phyloP scores from a whole-genome alignment of 352 stramenopile genomes.

The Elongisporangium undulatum region DNA sequence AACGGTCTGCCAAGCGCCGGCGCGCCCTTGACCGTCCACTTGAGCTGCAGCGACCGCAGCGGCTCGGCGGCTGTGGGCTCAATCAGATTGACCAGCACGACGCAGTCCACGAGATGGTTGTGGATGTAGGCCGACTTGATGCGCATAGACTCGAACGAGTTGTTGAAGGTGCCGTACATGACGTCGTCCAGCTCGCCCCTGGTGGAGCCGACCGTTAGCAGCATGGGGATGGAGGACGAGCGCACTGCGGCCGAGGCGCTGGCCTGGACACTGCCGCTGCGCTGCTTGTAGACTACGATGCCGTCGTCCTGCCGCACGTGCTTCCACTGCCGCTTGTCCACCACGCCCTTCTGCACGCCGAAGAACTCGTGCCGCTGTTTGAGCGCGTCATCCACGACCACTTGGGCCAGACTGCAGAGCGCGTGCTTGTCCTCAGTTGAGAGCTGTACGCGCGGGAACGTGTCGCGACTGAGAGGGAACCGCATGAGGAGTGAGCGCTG shows the following conservation, averaged over 20 bases:
- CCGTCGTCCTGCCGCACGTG: too few relatives aligned
- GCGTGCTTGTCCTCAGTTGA: constrained; percentile 4
- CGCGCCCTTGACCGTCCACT: constrained; percentile 20
- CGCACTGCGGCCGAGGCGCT: too few relatives aligned
- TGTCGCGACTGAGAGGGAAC: constrained; percentile 6
- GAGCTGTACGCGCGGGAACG: constrained; percentile 3
- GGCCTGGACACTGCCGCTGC: neutral
- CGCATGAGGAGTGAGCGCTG: neutral
- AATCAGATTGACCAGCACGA: constrained; percentile 20
- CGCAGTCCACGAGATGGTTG: constrained; percentile 17
- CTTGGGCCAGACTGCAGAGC: constrained; percentile 1
- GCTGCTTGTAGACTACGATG: neutral
- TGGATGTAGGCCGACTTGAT: constrained; percentile 32
- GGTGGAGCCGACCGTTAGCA: constrained; percentile 20
- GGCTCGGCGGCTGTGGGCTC: constrained; percentile 16
- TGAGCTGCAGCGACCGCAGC: constrained; percentile 21
- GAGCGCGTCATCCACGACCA: too few relatives aligned
- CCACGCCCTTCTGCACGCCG: too few relatives aligned
- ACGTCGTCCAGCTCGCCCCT: constrained; percentile 24
- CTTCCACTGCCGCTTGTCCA: too few relatives aligned
- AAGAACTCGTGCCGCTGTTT: too few relatives aligned
- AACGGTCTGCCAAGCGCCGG: neutral
- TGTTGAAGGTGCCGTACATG: constrained; percentile 30
- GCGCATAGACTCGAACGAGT: constrained; percentile 25
- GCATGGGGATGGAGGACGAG: constrained; percentile 8